Base-by-base conservation (phyloP, 164 flowering plant species). In the Hamamelis virginiana region DNA sequence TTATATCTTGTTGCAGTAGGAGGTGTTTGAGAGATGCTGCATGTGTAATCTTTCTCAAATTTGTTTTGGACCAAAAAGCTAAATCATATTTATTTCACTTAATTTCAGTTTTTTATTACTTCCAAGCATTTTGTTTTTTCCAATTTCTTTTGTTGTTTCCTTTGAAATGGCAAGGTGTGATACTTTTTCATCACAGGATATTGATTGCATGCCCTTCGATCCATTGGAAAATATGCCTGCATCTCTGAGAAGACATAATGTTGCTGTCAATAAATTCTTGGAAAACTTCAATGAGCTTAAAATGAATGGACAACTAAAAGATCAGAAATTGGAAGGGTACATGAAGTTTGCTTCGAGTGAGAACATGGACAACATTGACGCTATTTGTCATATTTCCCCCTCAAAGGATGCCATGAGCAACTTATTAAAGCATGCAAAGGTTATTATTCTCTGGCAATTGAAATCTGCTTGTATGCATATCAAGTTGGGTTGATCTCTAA, bases 121-220 rank as follows among this genome's bases (percentile, higher is more conserved):
- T 45, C 18, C 22, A 4, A 14, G 12, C n/a, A 38, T 43, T 9
- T 21, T 21, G 18, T 23, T 59, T 52, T 44, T 5, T 65, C 28
- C 59, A 59, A 16, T 53, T 53, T 23, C 19, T 59, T 28, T 59
- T 51, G 18, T 33, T 19, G 47, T 9, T 38, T 64, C 58, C 50
- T 27, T 25, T 10, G 16, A 60, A 38, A 51, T 56, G 27, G 50
- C 48, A 55, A 22, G 21, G 50, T 51, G n/a, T 3, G 19, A 26
- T 18, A 62, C 53, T 55, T 59, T 70, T 41, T 55, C 33, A 12
- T 75, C 13, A 26, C 84, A 86, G 93, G 93, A 89, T 75, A 79
- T 84, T 57, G 90, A 89, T 63, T 89, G 93, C 76, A 89, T 86
- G 93, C 93, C 93, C 56, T 70, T 64, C 44, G 76, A 78, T 80